Base-by-base conservation (phyloP, 2,329 filamentous ascomycete genomes). In the Diplodia intermedia region DNA sequence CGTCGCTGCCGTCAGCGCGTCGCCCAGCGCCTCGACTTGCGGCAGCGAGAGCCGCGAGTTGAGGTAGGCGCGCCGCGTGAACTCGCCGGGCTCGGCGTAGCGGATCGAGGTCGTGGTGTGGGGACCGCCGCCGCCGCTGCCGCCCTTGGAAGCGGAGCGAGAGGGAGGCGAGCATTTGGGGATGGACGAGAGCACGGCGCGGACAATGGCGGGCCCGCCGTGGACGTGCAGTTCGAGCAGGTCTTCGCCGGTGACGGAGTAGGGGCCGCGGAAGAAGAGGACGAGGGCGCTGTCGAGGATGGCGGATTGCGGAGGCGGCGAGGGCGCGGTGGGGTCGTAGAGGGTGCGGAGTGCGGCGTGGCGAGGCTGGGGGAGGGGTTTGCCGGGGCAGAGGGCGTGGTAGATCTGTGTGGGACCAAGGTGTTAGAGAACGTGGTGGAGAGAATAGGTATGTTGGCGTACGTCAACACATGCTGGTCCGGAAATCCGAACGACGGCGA, bases 211-310 rank as follows among this genome's bases (percentile, higher is more conserved):
- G 2, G 89, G 86, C 0, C 95, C 94, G 33, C 95, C 95, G 75
- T 99, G 95, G n/a, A 97, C 86, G 74, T 99, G 95, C 5, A 99
- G 80, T 77, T 99, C 95, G 1, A 99, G 85, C 1, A 98, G 85
- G 75, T 97, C 93, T 77, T 98, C 94, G 36, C 95, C 95, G 0
- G 95, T 99, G 9, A 92, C 93, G 0, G 93, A 97, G 60, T 87
- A 86, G 0, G 94, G 94, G 0, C 83, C 85, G 0, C 92, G 91
- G 72, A 98, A 97, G 80, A 91, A 92, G 33, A 98, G 85, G 1
- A 97, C 84, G 14, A 98, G 79, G 0, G 95, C 91, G 0, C 93
- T 87, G 76, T 99, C 95, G 29, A 92, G 84, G 18, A 90, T 77
- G 14, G 79, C 79, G 3, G 82, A 79, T 4, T 78, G 78, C 2